Conservation (phyloP, 148 eudicot species). For the Fagopyrum tataricum region DNA sequence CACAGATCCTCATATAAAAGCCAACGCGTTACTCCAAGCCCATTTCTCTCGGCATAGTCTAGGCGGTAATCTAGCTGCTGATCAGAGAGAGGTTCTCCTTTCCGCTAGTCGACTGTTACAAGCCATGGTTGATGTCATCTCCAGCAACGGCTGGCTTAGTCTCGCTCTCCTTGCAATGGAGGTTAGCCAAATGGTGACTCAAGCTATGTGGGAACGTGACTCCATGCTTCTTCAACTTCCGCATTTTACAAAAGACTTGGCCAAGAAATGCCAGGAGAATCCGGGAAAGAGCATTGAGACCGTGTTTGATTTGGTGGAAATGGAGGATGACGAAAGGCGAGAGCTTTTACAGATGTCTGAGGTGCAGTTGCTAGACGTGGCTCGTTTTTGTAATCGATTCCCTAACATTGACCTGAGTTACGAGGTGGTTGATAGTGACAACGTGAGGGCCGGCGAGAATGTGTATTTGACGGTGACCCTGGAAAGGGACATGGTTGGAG, state of each 20-base stretch:
- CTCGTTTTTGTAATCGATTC: constrained; percentile 64
- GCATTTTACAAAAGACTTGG: constrained; percentile 71
- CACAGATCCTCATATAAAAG: constrained; percentile 85
- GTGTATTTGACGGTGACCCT: constrained; percentile 48
- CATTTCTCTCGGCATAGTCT: constrained; percentile 86
- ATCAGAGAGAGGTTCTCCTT: constrained; percentile 74
- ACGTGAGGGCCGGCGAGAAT: constrained; percentile 48
- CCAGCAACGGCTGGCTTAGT: constrained; percentile 87
- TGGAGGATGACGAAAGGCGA: constrained; percentile 76
- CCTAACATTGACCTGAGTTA: constrained; percentile 73
- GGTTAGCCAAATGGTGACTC: constrained; percentile 93
- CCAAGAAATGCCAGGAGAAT: constrained; percentile 70
- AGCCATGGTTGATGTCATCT: constrained; percentile 88
- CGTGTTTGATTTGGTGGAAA: constrained; percentile 72
- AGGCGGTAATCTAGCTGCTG: constrained; percentile 69
- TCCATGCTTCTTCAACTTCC: constrained; percentile 90
- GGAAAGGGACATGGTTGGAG: constrained; percentile 58
- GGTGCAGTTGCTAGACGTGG: constrained; percentile 63
- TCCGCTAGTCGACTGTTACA: constrained; percentile 71
- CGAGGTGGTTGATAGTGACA: constrained; percentile 42
- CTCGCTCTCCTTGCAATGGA: constrained; percentile 90
- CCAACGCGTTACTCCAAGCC: constrained; percentile 81
- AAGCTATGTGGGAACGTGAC: constrained; percentile 97
- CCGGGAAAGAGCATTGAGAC: constrained; percentile 68
- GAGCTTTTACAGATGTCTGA: constrained; percentile 65